Evolutionary conservation across 192 early-diverging fungal genomes (phyloP), one percentile per base, ranked within the genome.

Genomic region (Mortierella hygrophila): DNA sequence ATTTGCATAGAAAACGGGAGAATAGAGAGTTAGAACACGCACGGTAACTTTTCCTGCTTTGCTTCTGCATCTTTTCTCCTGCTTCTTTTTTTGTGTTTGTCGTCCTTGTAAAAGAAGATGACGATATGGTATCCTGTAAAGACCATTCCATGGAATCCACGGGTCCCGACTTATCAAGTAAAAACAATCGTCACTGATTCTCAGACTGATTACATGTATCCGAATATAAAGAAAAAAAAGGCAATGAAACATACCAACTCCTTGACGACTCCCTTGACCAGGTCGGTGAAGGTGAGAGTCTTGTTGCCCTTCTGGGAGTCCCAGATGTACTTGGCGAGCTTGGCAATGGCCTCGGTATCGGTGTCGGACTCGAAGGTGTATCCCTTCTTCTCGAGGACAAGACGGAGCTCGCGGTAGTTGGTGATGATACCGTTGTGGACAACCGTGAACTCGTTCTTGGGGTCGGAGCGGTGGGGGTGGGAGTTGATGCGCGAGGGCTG

Each of bases 391-490:
- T 96, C 94, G 60, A 99, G 92, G 40, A 99, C 94, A 6, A 95
- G 95, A 88, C 96, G 94, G 83, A 99, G 92, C 90, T 99, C 98
- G 92, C 98, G 98, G 94, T 98, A 99, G 96, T 99, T 99, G 88
- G 97, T 99, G 88, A 99, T 99, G 91, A 99, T 99, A 80, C 98
- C 98, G 87, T 99, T 99, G 92, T 99, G 98, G 60, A 99, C 98
- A 26, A 99, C 95, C 46, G 94, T 93, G 83, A 99, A 99, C 88
- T 98, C 97, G 90, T 94, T 95, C 75, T 91, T 92, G 78, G 92
- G 88, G 90, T 98, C 96, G 60, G 95, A 97, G 72, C 99, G 96
- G 90, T 99, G 99, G 52, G 99, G 99, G 88, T 99, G 98, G 18
- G 95, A 97, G 94, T 99, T 99, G 79, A 94, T 80, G 68, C 94